Percentiles rank a stretch among this genome's conserved stretches.
These are phyloP conservation scores for Chlamydomonas asymmetrica DNA, from an alignment of 139 green algal species.

Conservation along the genomic window DNA sequence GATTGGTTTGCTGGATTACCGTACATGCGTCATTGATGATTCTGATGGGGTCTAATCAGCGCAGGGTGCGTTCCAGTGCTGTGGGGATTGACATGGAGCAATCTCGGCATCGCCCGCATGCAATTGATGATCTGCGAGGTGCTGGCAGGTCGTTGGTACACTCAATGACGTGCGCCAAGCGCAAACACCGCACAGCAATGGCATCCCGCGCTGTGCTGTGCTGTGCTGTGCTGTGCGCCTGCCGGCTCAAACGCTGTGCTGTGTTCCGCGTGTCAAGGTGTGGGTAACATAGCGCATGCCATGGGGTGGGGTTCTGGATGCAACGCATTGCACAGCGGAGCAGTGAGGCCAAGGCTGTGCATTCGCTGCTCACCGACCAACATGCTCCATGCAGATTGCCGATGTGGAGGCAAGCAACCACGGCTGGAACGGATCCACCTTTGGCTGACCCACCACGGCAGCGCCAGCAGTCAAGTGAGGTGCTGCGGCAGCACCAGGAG, in stretches of 20 bases:
- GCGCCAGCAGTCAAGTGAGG: no score
- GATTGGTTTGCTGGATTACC: neutral
- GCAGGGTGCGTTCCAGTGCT: no score
- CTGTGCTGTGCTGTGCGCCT: neutral
- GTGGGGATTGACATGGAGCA: no score
- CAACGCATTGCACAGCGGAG: no score
- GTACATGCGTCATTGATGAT: neutral
- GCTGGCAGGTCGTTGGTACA: no score
- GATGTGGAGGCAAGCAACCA: constrained; percentile 34
- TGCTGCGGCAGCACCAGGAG: no score
- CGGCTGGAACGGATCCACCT: constrained; percentile 42
- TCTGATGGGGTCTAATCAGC: neutral
- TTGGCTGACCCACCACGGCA: no score
- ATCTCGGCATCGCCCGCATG: no score
- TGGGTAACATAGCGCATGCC: neutral
- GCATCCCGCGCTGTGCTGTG: no score
- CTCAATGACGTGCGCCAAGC: no score
- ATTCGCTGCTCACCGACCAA: neutral
- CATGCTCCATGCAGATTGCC: constrained; percentile 11
- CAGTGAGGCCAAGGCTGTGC: neutral
- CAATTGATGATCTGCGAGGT: no score
- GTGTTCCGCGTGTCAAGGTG: neutral
- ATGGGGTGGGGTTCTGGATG: neutral
- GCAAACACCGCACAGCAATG: no score
- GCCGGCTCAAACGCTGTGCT: neutral